These are phyloP conservation scores for Xylaria acuta DNA, from an alignment of 495 filamentous ascomycete genomes.

Conservation along the genomic window DNA sequence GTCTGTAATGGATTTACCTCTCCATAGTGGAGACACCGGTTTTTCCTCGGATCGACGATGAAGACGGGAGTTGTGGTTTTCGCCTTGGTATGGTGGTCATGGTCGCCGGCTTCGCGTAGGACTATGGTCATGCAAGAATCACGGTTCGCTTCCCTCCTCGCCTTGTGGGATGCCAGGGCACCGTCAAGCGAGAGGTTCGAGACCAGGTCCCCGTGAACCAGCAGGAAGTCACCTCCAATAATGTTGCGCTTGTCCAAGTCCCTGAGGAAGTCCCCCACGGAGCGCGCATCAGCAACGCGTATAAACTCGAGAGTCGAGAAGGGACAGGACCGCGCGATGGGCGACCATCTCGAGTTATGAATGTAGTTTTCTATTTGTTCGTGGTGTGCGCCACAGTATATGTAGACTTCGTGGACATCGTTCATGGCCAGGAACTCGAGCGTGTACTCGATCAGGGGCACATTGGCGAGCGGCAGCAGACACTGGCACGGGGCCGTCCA, in stretches of 20 bases:
- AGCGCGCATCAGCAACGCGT: slow-evolving; percentile 78
- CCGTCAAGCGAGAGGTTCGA: slow-evolving; percentile 84
- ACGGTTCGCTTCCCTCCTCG: slow-evolving; percentile 81
- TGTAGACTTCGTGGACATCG: slow-evolving; percentile 87
- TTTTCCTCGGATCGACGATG: slow-evolving; percentile 78
- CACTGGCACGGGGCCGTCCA: slow-evolving; percentile 60
- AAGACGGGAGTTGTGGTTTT: slow-evolving; percentile 80
- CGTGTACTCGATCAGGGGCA: slow-evolving; percentile 95
- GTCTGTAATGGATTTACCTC: slow-evolving; percentile 64
- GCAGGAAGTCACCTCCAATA: slow-evolving; percentile 88
- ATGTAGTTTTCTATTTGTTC: slow-evolving; percentile 88
- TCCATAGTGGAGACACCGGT: slow-evolving; percentile 92
- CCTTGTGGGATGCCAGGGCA: slow-evolving; percentile 78
- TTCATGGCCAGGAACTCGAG: slow-evolving; percentile 95
- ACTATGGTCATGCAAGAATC: slow-evolving; percentile 99
- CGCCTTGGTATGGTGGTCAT: slow-evolving; percentile 72
- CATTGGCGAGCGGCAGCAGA: slow-evolving; percentile 91
- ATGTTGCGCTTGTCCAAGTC: slow-evolving; percentile 87
- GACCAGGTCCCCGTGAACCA: slow-evolving; percentile 94
- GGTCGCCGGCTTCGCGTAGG: slow-evolving; percentile 74
- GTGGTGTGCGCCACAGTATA: slow-evolving; percentile 91
- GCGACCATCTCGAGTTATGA: slow-evolving; percentile 54
- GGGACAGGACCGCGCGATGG: slow-evolving; percentile 68
- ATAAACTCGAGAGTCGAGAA: slow-evolving; percentile 85
- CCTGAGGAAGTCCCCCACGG: slow-evolving; percentile 93